Evolutionary conservation across 441 rosid genomes (phyloP).

Genomic region (Pelargonium australe): DNA sequence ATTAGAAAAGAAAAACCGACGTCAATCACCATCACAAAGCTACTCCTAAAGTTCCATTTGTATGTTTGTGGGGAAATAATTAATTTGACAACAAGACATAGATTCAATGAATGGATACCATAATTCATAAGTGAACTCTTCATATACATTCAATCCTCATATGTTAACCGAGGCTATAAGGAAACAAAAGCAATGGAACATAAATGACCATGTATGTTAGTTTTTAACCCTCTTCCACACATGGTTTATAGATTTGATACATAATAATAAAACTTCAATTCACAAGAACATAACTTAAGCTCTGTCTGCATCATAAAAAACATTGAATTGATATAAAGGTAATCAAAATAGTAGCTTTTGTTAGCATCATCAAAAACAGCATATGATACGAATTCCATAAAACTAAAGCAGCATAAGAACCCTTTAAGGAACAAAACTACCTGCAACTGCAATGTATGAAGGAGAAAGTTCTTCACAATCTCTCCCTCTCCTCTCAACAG

Average conservation of each 20-base stretch:
- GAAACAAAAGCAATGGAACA: background rate
- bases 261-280: too few species aligned
- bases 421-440: slow-evolving; percentile 23
- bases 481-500: slow-evolving; percentile 90
- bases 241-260: too few species aligned
- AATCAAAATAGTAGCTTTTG: too few species aligned
- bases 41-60: background rate
- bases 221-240: background rate
- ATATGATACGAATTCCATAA: background rate
- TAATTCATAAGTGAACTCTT: background rate
- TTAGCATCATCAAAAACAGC: background rate
- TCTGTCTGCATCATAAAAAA: background rate
- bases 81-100: background rate
- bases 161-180: background rate
- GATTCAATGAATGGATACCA: background rate
- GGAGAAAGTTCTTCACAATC: slow-evolving; percentile 85
- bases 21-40: background rate
- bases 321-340: background rate
- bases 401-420: background rate
- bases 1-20: too few species aligned
- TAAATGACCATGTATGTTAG: background rate
- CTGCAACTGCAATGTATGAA: slow-evolving; percentile 90
- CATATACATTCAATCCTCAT: background rate
- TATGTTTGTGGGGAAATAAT: background rate
- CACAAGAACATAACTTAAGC: too few species aligned